Conservation (phyloP, 176 grass and related monocot genomes). For the Juncus inflexus region DNA sequence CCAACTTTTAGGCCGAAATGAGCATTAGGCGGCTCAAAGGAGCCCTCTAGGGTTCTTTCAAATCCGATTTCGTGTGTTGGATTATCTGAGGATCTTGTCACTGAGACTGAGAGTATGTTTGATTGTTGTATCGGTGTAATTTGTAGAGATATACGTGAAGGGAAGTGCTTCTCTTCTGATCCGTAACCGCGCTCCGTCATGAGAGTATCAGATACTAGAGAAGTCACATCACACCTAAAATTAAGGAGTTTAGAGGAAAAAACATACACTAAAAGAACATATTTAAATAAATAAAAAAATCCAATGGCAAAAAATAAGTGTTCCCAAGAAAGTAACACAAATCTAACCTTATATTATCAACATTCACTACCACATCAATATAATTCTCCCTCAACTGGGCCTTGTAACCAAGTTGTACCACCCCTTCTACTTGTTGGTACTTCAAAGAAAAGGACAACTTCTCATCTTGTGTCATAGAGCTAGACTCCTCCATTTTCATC, state of each 20-base stretch:
- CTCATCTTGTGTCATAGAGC: slow-evolving; percentile 57
- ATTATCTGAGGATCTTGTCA: slow-evolving; percentile 78
- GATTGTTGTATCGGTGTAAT: slow-evolving; percentile 82
- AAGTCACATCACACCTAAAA: slow-evolving; percentile 69
- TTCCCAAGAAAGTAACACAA: slow-evolving; percentile 33
- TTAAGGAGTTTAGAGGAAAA: slow-evolving; percentile 4
- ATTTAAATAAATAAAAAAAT: too few species aligned
- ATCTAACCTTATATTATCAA: slow-evolving; percentile 90
- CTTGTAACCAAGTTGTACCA: slow-evolving; percentile 79
- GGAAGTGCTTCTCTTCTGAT: slow-evolving; percentile 84
- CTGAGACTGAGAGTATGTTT: slow-evolving; percentile 55
- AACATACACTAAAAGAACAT: too few species aligned
- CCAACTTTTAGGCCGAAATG: slow-evolving; percentile 54
- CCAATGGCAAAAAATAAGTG: too few species aligned
- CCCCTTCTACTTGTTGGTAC: slow-evolving; percentile 86
- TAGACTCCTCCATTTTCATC: slow-evolving; percentile 60
- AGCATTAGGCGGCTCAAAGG: slow-evolving; percentile 63
- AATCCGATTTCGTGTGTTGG: slow-evolving; percentile 57
- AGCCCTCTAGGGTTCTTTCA: slow-evolving; percentile 60
- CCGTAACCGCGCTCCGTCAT: slow-evolving; percentile 84
- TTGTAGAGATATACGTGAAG: slow-evolving; percentile 70
- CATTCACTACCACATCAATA: slow-evolving; percentile 72
- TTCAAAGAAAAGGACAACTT: slow-evolving; percentile 57
- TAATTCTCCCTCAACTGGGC: slow-evolving; percentile 49
- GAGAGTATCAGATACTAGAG: slow-evolving; percentile 62